Conservation (phyloP, 2,329 filamentous ascomycete species). For the Phialocephala sp. region DNA sequence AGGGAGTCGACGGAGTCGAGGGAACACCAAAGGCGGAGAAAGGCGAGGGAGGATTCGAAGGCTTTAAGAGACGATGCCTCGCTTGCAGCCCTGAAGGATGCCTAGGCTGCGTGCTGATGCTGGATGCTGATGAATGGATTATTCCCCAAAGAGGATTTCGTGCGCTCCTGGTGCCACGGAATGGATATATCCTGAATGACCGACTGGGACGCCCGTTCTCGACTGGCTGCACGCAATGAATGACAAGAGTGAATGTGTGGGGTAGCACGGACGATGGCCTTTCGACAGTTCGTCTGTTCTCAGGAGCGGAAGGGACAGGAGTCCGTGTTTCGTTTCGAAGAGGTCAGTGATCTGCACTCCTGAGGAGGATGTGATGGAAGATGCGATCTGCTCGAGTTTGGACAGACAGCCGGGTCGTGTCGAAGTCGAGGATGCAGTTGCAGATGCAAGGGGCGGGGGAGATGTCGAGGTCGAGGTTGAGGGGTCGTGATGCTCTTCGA, state of each 20-base stretch:
- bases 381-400: slow-evolving; percentile 8
- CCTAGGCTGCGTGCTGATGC: slow-evolving; percentile 4
- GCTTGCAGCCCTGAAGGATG: neutral
- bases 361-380: slow-evolving; percentile 28
- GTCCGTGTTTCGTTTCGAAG: slow-evolving; percentile 36
- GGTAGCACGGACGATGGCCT: slow-evolving; percentile 29
- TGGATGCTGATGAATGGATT: slow-evolving; percentile 1
- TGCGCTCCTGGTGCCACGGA: slow-evolving; percentile 6
- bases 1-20: neutral
- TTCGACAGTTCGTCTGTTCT: slow-evolving; percentile 21
- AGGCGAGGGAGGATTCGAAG: neutral
- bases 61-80: slow-evolving; percentile 8
- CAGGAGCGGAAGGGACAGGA: slow-evolving; percentile 7
- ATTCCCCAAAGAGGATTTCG: neutral
- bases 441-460: slow-evolving; percentile 5
- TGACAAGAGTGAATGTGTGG: slow-evolving; percentile 17
- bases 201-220: slow-evolving; percentile 10
- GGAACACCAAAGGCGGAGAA: neutral
- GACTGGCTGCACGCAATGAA: slow-evolving; percentile 6
- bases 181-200: slow-evolving; percentile 8
- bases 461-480: neutral
- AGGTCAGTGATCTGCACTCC: slow-evolving; percentile 32
- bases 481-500: neutral
- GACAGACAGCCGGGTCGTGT: slow-evolving; percentile 23
- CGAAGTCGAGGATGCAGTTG: slow-evolving; percentile 2